Evolutionary conservation across 208 protist species (phyloP).

Genomic region (Porcisia hertigi): DNA sequence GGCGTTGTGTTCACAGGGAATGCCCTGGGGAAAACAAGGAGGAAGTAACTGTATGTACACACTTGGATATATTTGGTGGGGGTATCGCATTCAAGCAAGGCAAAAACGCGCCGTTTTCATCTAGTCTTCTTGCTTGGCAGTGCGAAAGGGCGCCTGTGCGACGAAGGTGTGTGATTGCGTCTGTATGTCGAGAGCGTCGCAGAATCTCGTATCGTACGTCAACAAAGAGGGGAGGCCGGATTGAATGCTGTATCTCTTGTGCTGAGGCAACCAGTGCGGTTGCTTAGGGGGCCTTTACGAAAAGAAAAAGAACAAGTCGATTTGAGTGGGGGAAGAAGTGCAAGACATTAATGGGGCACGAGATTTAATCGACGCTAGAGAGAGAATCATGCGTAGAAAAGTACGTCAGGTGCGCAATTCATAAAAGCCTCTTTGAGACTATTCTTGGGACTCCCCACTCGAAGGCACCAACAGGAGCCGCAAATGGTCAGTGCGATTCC

Average conservation of each 20-base stretch:
- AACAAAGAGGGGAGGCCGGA: not conserved
- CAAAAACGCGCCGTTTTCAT: not conserved
- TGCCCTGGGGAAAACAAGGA: conserved; percentile 8
- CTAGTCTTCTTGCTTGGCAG: not conserved
- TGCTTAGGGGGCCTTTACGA: not conserved
- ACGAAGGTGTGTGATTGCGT: not conserved
- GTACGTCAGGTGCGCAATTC: not conserved
- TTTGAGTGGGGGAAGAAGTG: not conserved
- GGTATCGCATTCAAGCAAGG: not conserved
- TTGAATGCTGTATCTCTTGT: not conserved
- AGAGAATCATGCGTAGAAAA: not conserved
- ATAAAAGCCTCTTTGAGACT: not conserved
- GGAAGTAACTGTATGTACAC: not conserved
- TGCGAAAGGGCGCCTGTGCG: not conserved
- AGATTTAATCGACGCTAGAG: not conserved
- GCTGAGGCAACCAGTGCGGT: not conserved
- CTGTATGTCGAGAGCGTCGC: not conserved
- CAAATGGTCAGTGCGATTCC: not conserved
- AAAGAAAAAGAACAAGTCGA: not conserved
- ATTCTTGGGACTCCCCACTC: not conserved
- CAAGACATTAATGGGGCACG: not conserved
- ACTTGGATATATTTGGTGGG: not conserved
- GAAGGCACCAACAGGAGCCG: not conserved
- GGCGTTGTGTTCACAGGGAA: not conserved
- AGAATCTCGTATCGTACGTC: not conserved